phyloP scores from a whole-genome alignment of 805 yeast genomes.

The Hanseniaspora guilliermondii region DNA sequence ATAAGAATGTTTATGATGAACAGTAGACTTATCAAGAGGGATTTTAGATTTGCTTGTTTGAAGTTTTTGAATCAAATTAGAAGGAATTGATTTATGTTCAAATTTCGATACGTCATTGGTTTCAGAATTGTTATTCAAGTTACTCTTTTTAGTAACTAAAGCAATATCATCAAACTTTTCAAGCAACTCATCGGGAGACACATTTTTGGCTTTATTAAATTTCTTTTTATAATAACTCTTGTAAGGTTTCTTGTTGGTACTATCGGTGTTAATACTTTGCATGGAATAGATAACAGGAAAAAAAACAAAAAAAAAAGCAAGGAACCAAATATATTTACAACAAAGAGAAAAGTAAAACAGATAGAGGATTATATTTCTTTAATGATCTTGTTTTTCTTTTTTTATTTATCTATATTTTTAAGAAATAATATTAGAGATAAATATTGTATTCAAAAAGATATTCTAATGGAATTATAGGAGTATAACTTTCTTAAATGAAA shows the following conservation, averaged over 20 bases:
- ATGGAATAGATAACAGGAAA: background rate
- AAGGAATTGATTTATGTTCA: constrained; percentile 8
- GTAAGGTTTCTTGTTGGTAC: background rate
- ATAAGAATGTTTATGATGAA: background rate
- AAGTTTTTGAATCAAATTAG: background rate
- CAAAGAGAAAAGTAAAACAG: no score
- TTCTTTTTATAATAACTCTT: background rate
- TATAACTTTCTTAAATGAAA: no score
- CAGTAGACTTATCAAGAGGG: background rate
- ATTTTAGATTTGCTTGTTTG: background rate
- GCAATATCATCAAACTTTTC: background rate
- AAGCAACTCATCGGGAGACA: background rate
- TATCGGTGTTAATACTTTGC: background rate
- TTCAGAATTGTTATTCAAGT: constrained; percentile 16
- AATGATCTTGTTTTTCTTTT: no score
- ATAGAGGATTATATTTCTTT: no score
- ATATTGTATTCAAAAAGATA: no score
- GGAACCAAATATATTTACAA: background rate
- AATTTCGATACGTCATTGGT: constrained; percentile 15
- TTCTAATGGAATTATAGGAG: no score
- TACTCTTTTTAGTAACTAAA: constrained; percentile 12
- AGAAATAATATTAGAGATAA: no score
- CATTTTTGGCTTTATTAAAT: background rate
- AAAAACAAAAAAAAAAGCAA: background rate
- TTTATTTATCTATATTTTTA: no score